Base-by-base conservation (phyloP, 2,329 filamentous ascomycete species). In the Aspergillus quadrilineatus region DNA sequence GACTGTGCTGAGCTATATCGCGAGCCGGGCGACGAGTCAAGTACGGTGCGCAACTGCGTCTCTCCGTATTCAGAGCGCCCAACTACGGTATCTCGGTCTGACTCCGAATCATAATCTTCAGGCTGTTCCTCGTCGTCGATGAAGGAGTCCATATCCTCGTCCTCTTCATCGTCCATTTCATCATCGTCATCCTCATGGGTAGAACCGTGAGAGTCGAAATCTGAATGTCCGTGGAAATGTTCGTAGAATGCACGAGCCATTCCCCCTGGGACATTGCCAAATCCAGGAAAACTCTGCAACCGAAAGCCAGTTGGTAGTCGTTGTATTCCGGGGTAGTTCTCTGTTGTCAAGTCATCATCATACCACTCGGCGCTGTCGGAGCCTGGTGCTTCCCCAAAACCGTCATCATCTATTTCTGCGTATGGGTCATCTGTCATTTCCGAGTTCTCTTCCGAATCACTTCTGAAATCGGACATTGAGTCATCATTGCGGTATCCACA, bases 401-500 rank as follows among this genome's bases (percentile, higher is more conserved):
- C 71, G 6, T 57, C 50, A 5, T 53, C 67, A 5, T 64, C 65
- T 8, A 63, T 59, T 6, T 46, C 50, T 10, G 37, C 50, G 26
- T 46, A 53, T 14, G 43, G 42, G 3, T 59, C 64, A 30, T 64
- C 79, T 60, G 66, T 81, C 77, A 61, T 76, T 67, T 63, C 79
- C 65, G 67, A 66, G 44, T 67, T 62, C 36, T 69, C 67, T 14
- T 79, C 77, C 59, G 77, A 75, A 53, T 78, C 78, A 55, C 74
- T 80, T 63, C 73, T 80, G 63, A 72, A 63, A 43, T 65, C 72
- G 71, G 66, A 73, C 26, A 64, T 71, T 56, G 71, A 72, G 15
- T 72, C 74, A 46, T 80, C 79, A 22, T 79, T 74, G 50, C 79
- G 76, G 51, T 81, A 82, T 49, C 81, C 79, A 56, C 86, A 89